phyloP scores from a whole-genome alignment of 2,329 filamentous ascomycete species.

The Gnomoniopsis sp. region DNA sequence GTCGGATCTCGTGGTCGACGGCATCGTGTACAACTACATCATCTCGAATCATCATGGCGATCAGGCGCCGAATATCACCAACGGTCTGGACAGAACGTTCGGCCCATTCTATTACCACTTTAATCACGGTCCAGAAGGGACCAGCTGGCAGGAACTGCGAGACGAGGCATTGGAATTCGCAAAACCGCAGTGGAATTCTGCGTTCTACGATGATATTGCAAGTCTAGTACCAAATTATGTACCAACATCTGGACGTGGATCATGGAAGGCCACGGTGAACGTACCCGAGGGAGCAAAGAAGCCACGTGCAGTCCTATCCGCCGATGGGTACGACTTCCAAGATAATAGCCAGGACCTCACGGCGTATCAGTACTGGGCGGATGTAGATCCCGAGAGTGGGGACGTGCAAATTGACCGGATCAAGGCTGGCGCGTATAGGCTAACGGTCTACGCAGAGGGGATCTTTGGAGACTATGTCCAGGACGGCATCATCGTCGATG shows the following conservation, averaged over 20 bases:
- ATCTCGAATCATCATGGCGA: slow-evolving; percentile 60
- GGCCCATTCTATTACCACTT: slow-evolving; percentile 63
- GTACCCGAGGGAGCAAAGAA: slow-evolving; percentile 50
- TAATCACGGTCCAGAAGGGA: slow-evolving; percentile 49
- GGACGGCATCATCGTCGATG: slow-evolving; percentile 44
- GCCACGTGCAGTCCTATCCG: slow-evolving; percentile 53
- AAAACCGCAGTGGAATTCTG: slow-evolving; percentile 50
- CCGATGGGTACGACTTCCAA: slow-evolving; percentile 51
- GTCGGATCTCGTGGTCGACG: slow-evolving; percentile 61
- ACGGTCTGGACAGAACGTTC: slow-evolving; percentile 63
- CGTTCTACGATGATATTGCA: slow-evolving; percentile 63
- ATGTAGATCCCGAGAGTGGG: slow-evolving; percentile 41
- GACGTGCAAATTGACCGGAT: slow-evolving; percentile 50
- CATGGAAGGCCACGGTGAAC: slow-evolving; percentile 45
- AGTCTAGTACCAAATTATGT: slow-evolving; percentile 57
- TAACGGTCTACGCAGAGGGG: slow-evolving; percentile 61
- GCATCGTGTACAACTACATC: slow-evolving; percentile 63
- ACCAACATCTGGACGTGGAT: slow-evolving; percentile 47
- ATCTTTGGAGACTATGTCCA: slow-evolving; percentile 59
- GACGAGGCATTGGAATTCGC: slow-evolving; percentile 52
- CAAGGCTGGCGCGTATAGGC: slow-evolving; percentile 55
- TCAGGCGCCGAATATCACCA: slow-evolving; percentile 60
- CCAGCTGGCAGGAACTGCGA: slow-evolving; percentile 44
- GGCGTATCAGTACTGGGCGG: slow-evolving; percentile 62
- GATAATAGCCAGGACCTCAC: slow-evolving; percentile 53